These are phyloP conservation scores for Musa troglodytarum DNA, from an alignment of 176 grass and related monocot genomes.

Conservation along the genomic window DNA sequence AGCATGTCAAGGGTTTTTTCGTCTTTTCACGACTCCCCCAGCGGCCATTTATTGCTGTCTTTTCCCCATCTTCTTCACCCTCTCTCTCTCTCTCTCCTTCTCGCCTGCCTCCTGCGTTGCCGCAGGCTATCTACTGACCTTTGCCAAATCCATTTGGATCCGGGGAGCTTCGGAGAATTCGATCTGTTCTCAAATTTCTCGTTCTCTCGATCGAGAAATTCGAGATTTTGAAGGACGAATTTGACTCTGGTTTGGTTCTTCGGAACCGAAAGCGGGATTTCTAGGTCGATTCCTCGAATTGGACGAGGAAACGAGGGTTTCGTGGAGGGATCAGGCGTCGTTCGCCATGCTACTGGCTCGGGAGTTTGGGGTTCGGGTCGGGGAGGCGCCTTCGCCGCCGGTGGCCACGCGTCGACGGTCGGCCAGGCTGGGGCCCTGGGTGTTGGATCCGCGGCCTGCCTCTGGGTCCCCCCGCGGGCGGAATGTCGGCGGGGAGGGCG, in stretches of 20 bases:
- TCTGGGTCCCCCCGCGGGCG: slow-evolving; percentile 2
- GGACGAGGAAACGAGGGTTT: slow-evolving; percentile 6
- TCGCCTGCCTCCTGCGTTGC: neutral
- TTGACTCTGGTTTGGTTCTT: neutral
- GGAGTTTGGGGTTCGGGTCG: slow-evolving; percentile 48
- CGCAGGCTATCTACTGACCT: neutral
- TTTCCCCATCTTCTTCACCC: neutral
- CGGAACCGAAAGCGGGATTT: neutral
- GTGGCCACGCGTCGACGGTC: slow-evolving; percentile 21
- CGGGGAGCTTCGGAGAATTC: neutral
- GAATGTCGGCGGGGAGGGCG: slow-evolving; percentile 24
- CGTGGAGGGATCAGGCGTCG: neutral
- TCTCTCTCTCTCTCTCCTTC: neutral
- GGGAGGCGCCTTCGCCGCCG: slow-evolving; percentile 26
- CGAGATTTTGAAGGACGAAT: neutral
- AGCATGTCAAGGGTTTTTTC: neutral
- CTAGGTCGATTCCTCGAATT: neutral
- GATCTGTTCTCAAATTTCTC: neutral
- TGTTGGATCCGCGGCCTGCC: slow-evolving; percentile 21
- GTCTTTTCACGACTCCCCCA: neutral
- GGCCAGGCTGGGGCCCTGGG: slow-evolving; percentile 30
- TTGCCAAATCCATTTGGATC: neutral
- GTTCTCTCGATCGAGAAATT: neutral
- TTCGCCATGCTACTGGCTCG: slow-evolving; percentile 61
- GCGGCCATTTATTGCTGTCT: neutral